Base-by-base conservation (phyloP, 78 protist species). In the Diacronema lutheri region DNA sequence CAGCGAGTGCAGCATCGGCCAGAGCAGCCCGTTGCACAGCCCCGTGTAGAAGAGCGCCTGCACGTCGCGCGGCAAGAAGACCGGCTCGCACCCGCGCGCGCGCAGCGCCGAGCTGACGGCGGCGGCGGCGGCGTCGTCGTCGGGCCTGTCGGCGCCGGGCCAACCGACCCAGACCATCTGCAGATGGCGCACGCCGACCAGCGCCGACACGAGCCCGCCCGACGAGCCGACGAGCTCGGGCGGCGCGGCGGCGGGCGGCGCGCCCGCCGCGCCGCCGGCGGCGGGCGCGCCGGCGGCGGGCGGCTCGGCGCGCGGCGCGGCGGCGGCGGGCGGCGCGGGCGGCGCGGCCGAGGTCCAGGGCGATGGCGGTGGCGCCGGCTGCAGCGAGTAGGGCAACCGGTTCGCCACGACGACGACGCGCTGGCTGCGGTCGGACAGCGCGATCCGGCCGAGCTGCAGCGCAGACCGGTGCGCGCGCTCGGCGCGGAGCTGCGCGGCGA, bases 1-100 rank as follows among this genome's bases (percentile, higher is more conserved):
- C 25, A 90, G 23, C 77, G 93, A 94, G 88, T 94, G 97, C 77
- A 93, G 83, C 56, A 94, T 76, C 58, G 95, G 95, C 97, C 97
- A 94, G 31, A 94, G 80, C 31, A 90, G 90, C 0, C 83, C 89
- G 65, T 94, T 94, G 26, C 93, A 87, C 80, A 92, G 92, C 6
- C 92, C 95, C 71, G 83, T 77, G 89, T 94, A 94, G 89, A 82
- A 90, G 26, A 68, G 89, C 26, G 79, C 71, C 25, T 85, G 90
- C 35, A 73, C 83, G n/a, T 82, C 87, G 55, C 81, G 79, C 0
- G 44, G 7, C 14, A 93, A 86, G 41, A 76, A 91, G 13, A 93
- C 92, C 29, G 95, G 95, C 33, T 90, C 90, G 56, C 95, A 92
- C 46, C 58, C 77, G 72, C 85, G 60, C 60, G 13, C 60, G 1